Evolutionary conservation across 1,284 basidiomycete genomes (phyloP).

Genomic region (Ceratobasidium sp.): DNA sequence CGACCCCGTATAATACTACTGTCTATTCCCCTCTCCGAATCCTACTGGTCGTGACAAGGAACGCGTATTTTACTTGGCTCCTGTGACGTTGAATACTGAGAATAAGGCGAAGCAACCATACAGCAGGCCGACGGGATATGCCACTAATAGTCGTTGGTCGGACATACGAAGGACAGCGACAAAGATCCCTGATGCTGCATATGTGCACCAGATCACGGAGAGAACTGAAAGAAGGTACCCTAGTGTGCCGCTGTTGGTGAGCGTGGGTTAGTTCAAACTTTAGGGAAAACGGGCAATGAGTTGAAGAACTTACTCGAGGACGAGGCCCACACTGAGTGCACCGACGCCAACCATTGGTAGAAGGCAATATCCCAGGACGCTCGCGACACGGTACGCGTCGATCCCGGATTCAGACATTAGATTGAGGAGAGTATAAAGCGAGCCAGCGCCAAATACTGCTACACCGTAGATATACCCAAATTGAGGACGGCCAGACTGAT

Average conservation of each 20-base stretch:
- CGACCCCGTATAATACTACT: background rate
- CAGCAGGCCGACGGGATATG: constrained; percentile 91
- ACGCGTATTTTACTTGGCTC: constrained; percentile 16
- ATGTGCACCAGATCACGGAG: constrained; percentile 95
- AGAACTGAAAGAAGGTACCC: constrained; percentile 86
- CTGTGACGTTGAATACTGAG: constrained; percentile 77
- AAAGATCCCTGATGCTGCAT: constrained; percentile 93
- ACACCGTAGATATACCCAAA: constrained; percentile 99
- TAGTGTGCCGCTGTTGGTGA: constrained; percentile 68
- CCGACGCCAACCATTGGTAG: constrained; percentile 98
- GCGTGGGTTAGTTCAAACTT: background rate
- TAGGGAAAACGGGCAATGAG: background rate
- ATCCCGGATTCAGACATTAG: constrained; percentile 97
- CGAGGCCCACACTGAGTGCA: constrained; percentile 87
- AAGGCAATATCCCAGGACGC: constrained; percentile 97
- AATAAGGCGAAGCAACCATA: constrained; percentile 94
- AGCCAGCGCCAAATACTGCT: constrained; percentile 92
- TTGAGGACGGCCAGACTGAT: constrained; percentile 95
- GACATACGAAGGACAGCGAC: constrained; percentile 94
- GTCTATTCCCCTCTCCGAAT: background rate
- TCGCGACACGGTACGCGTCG: constrained; percentile 95
- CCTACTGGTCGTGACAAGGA: background rate
- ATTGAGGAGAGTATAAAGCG: constrained; percentile 96
- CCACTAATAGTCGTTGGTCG: constrained; percentile 91
- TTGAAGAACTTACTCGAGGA: constrained; percentile 81